Base-by-base conservation (phyloP, 2,329 filamentous ascomycete species). In the Arachnopeziza araneosa region DNA sequence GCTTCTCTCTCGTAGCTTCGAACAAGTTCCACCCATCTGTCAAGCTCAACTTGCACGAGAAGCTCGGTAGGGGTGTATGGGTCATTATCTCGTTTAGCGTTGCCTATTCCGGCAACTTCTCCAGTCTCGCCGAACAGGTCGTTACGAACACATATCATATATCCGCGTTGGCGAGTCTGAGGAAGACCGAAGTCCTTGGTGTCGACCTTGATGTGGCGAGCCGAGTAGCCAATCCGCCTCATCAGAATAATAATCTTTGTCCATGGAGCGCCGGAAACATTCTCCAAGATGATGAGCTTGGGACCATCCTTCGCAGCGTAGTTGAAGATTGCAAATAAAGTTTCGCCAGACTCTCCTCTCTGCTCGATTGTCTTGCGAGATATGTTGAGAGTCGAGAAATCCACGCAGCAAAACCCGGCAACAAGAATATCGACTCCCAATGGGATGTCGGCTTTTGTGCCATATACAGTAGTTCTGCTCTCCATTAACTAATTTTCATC, bases 341-440 rank as follows among this genome's bases (percentile, higher is more conserved):
- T 91, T 44, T 82, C 78, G 0, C 80, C 81, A 0, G 88, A 90
- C 66, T 91, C 84, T 2, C 87, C 87, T 17, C 79, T 74, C 8
- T 81, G 76, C 1, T 79, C 73, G 0, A 86, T 70, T 0, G 73
- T 72, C 60, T 84, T 84, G 19, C 75, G 75, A 4, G 77, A 71
- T 55, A 76, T 81, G 70, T 92, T 93, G 32, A 92, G 72, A 0
- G 64, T 69, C 0, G 89, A 93, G 64, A 88, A 90, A 67, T 93
- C 89, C 1, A 90, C 87, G 65, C 90, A 95, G 0, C 88, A 86
- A 50, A 87, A 90, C 0, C 90, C 90, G 7, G 87, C 87, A 52
- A 93, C 76, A 1, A 93, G 74, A 0, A 93, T 70, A 63, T 93
- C 86, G 1, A 85, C 72, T 12, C 80, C 69, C 0, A 71, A 72